Conservation (phyloP, 1,139 yeast species). For the Geotrichum candidum region DNA sequence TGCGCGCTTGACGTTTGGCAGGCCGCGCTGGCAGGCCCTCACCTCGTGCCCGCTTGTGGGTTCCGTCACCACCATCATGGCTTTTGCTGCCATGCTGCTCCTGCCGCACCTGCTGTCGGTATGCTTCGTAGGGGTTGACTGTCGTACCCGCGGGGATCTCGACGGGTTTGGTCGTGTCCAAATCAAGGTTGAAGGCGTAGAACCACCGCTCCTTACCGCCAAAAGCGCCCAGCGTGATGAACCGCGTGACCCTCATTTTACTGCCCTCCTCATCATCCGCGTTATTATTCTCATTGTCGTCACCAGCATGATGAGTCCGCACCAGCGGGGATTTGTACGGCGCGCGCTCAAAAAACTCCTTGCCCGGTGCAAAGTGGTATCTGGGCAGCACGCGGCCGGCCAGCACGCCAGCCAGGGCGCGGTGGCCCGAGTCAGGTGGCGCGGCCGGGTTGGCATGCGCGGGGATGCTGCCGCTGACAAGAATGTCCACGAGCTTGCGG, state of each 20-base stretch:
- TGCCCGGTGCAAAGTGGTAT: slow-evolving; percentile 22
- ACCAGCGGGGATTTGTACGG: slow-evolving; percentile 22
- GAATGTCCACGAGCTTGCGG: background rate
- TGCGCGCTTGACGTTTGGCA: slow-evolving; percentile 3
- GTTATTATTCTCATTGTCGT: too few relatives aligned
- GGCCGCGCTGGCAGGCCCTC: slow-evolving; percentile 1
- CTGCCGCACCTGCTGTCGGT: background rate
- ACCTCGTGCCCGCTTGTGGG: background rate
- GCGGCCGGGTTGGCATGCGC: background rate
- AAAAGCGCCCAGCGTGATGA: slow-evolving; percentile 26
- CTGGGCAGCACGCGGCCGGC: slow-evolving; percentile 18
- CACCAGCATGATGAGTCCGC: too few relatives aligned
- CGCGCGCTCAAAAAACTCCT: slow-evolving; percentile 25
- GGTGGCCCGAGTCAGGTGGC: background rate
- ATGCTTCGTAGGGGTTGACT: slow-evolving; percentile 9
- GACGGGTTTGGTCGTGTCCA: background rate
- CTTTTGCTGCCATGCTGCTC: background rate
- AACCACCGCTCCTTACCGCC: slow-evolving; percentile 25
- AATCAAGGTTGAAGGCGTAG: slow-evolving; percentile 27
- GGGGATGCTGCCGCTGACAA: background rate
- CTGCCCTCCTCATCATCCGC: slow-evolving; percentile 13
- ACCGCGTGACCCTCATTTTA: slow-evolving; percentile 21
- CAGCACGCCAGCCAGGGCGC: background rate
- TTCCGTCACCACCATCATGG: background rate
- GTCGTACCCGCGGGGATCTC: slow-evolving; percentile 9